Conservation (phyloP, 2,329 filamentous ascomycete species). For the Coniochaeta hoffmannii region DNA sequence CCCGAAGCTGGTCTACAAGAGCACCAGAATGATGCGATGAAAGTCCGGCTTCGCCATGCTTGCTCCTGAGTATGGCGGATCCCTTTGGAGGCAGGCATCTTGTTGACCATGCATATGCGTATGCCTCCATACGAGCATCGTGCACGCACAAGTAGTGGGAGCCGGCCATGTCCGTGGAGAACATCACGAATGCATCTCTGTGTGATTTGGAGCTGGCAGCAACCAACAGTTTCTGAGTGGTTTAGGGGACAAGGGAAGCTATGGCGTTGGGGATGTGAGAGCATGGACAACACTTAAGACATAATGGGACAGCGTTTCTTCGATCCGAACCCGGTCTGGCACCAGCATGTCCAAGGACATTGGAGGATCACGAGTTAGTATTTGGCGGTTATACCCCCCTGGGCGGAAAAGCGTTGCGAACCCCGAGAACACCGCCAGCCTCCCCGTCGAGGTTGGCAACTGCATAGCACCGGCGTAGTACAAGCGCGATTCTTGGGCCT, state of each 20-base stretch:
- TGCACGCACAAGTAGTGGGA: no score
- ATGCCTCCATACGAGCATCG: no score
- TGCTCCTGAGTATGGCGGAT: no score
- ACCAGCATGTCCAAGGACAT: background rate
- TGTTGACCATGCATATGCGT: no score
- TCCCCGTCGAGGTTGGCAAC: background rate
- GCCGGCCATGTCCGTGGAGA: no score
- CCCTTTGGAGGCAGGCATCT: no score
- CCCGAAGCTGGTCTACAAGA: constrained; percentile 34
- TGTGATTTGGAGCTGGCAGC: no score
- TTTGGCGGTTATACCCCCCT: background rate
- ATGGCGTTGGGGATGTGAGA: no score
- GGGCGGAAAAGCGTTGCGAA: background rate
- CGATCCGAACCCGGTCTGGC: background rate
- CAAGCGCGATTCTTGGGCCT: background rate
- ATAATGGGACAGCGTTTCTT: background rate
- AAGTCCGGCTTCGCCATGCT: background rate
- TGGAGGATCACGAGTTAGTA: background rate
- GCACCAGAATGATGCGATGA: constrained; percentile 25
- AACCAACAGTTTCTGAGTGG: no score
- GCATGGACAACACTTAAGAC: background rate
- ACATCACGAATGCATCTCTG: no score
- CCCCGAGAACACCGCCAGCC: background rate
- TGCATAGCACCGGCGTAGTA: constrained; percentile 3
- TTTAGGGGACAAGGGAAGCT: no score